phyloP scores from a whole-genome alignment of 306 rosid species.

The Glycyrrhiza uralensis region DNA sequence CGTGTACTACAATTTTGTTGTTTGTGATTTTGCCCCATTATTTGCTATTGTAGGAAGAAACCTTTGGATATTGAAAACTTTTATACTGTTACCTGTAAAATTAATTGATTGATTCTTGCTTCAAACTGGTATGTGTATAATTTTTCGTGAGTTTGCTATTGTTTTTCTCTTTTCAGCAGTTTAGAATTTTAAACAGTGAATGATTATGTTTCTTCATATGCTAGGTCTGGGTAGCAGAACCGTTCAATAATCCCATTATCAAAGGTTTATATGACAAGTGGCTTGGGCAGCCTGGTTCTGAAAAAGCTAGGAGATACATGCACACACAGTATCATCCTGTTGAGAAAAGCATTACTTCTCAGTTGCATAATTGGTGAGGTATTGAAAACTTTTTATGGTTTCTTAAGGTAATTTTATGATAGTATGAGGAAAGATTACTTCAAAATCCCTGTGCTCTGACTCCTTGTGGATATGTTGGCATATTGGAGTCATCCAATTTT shows the following conservation, averaged over 20 bases:
- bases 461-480: constrained; percentile 31
- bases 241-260: constrained; percentile 61
- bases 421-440: neutral
- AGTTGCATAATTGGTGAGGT: constrained; percentile 81
- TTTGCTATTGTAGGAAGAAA: neutral
- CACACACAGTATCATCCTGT: constrained; percentile 81
- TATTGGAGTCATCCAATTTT: constrained; percentile 51
- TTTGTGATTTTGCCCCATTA: neutral
- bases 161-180: neutral
- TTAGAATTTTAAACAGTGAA: constrained; percentile 5
- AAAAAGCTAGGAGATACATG: constrained; percentile 71
- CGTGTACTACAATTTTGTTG: neutral
- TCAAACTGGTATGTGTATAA: neutral
- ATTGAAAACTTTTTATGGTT: neutral
- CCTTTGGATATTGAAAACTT: neutral
- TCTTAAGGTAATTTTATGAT: constrained; percentile 20
- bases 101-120: neutral
- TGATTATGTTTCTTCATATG: constrained; percentile 2
- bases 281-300: constrained; percentile 91
- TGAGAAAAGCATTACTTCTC: constrained; percentile 85
- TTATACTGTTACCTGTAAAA: neutral
- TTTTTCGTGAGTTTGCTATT: neutral
- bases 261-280: constrained; percentile 66
- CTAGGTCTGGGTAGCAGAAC: constrained; percentile 63
- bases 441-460: constrained; percentile 9